These are phyloP conservation scores for Fusarium nematophilum DNA, from an alignment of 2,329 filamentous ascomycete genomes.

Conservation along the genomic window DNA sequence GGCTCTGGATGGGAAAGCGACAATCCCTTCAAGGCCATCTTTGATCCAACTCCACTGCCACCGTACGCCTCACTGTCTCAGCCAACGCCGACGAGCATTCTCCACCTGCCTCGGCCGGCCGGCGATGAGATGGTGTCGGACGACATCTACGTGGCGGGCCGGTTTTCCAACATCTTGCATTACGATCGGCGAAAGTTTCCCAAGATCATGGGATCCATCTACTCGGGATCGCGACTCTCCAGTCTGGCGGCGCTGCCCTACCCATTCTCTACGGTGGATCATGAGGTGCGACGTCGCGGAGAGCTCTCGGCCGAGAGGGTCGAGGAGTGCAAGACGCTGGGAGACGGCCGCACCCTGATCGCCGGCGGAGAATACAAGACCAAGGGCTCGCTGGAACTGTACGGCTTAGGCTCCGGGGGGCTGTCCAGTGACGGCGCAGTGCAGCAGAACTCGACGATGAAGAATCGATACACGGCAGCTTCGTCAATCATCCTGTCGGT, in stretches of 20 bases:
- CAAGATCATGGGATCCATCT: constrained; percentile 78
- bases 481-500: constrained; percentile 85
- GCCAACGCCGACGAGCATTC: constrained; percentile 83
- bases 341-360: constrained; percentile 74
- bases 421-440: constrained; percentile 42
- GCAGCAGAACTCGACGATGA: constrained; percentile 64
- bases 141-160: constrained; percentile 88
- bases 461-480: constrained; percentile 87
- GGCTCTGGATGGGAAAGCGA: constrained; percentile 34
- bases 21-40: constrained; percentile 54
- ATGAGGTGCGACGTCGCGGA: constrained; percentile 66
- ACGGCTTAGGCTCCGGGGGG: constrained; percentile 64
- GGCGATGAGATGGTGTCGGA: constrained; percentile 68
- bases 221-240: constrained; percentile 85
- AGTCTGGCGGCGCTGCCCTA: constrained; percentile 77
- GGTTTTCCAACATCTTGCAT: constrained; percentile 88
- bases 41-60: constrained; percentile 64
- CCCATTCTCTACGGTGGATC: constrained; percentile 71
- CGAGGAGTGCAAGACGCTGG: constrained; percentile 61
- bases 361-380: constrained; percentile 92
- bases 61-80: constrained; percentile 80
- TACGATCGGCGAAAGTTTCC: constrained; percentile 92
- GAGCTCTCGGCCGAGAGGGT: constrained; percentile 67
- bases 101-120: constrained; percentile 75
- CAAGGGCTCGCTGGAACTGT: constrained; percentile 91